These are phyloP conservation scores for Sugiyamaella lignohabitans DNA, from an alignment of 805 yeast genomes.

Conservation along the genomic window DNA sequence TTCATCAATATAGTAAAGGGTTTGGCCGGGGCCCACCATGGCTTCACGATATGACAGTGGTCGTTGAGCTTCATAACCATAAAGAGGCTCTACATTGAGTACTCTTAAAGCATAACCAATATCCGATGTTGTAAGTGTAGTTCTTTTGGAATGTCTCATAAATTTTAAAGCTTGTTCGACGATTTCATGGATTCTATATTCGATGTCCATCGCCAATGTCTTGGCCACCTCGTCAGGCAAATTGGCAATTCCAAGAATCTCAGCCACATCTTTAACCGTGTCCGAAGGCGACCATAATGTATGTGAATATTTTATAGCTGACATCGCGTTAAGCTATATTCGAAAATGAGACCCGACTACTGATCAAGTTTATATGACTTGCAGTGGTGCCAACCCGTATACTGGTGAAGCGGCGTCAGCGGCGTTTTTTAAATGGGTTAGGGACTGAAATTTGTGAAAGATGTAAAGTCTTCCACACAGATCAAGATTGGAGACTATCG, in stretches of 20 bases:
- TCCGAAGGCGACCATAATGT: constrained; percentile 97
- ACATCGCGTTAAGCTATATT: constrained; percentile 8
- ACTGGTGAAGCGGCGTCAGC: too few species aligned
- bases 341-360: background rate
- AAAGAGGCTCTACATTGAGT: constrained; percentile 88
- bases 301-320: constrained; percentile 49
- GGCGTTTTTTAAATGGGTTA: too few species aligned
- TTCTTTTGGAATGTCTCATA: constrained; percentile 89
- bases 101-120: constrained; percentile 75
- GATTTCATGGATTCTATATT: constrained; percentile 90
- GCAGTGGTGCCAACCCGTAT: too few species aligned
- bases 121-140: constrained; percentile 73
- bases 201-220: constrained; percentile 98
- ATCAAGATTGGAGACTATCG: too few species aligned
- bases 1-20: constrained; percentile 80
- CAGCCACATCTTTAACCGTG: constrained; percentile 95
- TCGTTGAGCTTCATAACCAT: constrained; percentile 70
- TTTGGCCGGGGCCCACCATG: constrained; percentile 83
- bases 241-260: constrained; percentile 66
- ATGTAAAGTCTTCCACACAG: too few species aligned
- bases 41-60: constrained; percentile 82
- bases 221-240: constrained; percentile 90
- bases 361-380: too few species aligned
- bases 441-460: too few species aligned
- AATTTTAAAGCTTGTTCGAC: constrained; percentile 93